Evolutionary conservation across 176 grass and related monocot species (phyloP).

Genomic region (Bonia amplexicaulis): DNA sequence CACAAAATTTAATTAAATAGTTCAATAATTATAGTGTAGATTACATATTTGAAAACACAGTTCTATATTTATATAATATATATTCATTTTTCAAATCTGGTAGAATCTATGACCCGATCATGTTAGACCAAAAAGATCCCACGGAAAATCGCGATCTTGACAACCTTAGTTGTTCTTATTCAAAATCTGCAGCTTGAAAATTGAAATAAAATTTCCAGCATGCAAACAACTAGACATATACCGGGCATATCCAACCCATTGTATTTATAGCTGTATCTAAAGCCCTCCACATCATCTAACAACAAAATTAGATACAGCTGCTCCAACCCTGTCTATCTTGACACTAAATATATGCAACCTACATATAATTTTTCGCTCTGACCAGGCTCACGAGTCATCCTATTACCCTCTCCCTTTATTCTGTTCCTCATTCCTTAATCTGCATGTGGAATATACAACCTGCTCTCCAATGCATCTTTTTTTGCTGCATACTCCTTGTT

Average conservation of each 20-base stretch:
- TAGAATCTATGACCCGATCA: too few species aligned
- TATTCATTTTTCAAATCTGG: neutral
- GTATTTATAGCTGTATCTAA: neutral
- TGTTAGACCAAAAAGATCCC: too few species aligned
- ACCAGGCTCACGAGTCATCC: neutral
- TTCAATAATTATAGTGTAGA: neutral
- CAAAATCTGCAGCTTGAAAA: too few species aligned
- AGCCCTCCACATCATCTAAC: neutral
- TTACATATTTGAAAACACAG: neutral
- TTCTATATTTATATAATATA: neutral
- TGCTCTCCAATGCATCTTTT: too few species aligned
- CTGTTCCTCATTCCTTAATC: too few species aligned
- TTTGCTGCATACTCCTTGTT: too few species aligned
- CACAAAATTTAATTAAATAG: neutral
- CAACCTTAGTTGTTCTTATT: too few species aligned
- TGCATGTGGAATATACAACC: too few species aligned
- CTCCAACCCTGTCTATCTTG: neutral
- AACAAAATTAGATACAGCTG: neutral
- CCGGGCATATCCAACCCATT: too few species aligned
- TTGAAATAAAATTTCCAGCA: too few species aligned
- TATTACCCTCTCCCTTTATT: neutral
- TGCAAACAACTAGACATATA: too few species aligned
- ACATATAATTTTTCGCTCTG: neutral
- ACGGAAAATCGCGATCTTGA: too few species aligned
- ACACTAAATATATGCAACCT: neutral